Conservation (phyloP, 495 filamentous ascomycete genomes). For the Aspergillus egyptiacus region DNA sequence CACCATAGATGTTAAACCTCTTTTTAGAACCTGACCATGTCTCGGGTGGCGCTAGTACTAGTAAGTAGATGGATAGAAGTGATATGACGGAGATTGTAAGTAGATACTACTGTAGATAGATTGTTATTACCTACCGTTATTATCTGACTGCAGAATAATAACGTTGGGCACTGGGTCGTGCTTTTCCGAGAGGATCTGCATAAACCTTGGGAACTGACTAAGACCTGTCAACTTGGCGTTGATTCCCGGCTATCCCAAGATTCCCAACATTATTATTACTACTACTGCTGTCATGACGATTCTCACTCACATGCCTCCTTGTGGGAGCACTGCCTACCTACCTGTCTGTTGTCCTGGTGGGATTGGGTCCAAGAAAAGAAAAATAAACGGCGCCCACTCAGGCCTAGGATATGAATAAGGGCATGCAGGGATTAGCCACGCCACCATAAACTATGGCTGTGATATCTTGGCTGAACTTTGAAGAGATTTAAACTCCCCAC, state of each 20-base stretch:
- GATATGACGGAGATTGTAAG: neutral
- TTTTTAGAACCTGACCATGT: no score
- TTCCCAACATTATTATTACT: no score
- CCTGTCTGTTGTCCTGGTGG: no score
- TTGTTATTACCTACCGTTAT: neutral
- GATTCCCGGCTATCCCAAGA: neutral
- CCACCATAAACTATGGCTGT: neutral
- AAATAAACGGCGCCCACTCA: neutral
- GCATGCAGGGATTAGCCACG: neutral
- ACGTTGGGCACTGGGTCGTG: slow-evolving; percentile 6
- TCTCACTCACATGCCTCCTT: neutral
- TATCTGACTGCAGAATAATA: neutral
- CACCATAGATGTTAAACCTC: no score
- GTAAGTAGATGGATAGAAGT: no score
- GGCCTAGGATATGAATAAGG: neutral
- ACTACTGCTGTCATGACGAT: no score
- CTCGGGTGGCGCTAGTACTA: no score
- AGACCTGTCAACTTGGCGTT: no score
- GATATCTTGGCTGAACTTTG: neutral
- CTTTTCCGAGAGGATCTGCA: slow-evolving; percentile 4
- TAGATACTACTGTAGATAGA: neutral
- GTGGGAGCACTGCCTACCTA: neutral
- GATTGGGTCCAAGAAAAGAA: no score
- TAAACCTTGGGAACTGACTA: no score
- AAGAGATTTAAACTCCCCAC: slow-evolving; percentile 13